Percentiles rank a stretch among this genome's conserved stretches.
Evolutionary conservation across 1,139 yeast species (phyloP).

Genomic region (Meyerozyma sp.): DNA sequence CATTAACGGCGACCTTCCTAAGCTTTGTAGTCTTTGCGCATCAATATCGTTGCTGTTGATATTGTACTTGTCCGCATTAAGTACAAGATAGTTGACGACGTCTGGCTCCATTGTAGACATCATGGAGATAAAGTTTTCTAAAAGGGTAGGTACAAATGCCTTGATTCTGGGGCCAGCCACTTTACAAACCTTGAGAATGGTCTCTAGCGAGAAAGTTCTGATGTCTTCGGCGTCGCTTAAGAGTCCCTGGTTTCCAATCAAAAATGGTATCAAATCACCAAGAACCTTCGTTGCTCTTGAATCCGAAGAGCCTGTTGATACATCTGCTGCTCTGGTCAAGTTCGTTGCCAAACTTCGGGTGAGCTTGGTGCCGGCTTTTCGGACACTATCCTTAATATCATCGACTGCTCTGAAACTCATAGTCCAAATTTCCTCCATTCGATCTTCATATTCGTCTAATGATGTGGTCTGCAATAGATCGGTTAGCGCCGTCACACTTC

Average conservation of each 20-base stretch:
- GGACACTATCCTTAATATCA: conserved; percentile 90
- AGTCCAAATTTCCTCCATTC: conserved; percentile 71
- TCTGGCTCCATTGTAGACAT: conserved; percentile 93
- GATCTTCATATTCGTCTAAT: conserved; percentile 45
- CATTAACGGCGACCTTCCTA: conserved; percentile 85
- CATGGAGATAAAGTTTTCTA: conserved; percentile 63
- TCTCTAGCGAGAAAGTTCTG: conserved; percentile 66
- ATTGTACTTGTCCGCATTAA: conserved; percentile 87
- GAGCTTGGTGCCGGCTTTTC: conserved; percentile 70
- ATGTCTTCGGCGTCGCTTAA: conserved; percentile 86
- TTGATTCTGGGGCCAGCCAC: conserved; percentile 55
- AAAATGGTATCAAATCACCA: conserved; percentile 65
- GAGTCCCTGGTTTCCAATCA: conserved; percentile 74
- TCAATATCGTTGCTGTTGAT: conserved; percentile 69
- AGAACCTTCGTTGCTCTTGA: conserved; percentile 50
- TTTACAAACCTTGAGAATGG: conserved; percentile 64
- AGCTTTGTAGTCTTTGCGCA: conserved; percentile 65
- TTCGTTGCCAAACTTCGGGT: conserved; percentile 64
- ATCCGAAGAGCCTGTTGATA: conserved; percentile 17
- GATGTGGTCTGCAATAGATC: conserved; percentile 65
- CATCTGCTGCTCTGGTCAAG: conserved; percentile 54
- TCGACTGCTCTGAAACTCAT: conserved; percentile 89
- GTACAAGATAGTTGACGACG: conserved; percentile 73
- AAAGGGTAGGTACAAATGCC: conserved; percentile 63
- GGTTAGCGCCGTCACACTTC: conserved; percentile 69